Percentiles rank a stretch among this genome's conserved stretches.
These are phyloP conservation scores for Coniophora puteana DNA, from an alignment of 1,284 basidiomycete species.

Conservation along the genomic window DNA sequence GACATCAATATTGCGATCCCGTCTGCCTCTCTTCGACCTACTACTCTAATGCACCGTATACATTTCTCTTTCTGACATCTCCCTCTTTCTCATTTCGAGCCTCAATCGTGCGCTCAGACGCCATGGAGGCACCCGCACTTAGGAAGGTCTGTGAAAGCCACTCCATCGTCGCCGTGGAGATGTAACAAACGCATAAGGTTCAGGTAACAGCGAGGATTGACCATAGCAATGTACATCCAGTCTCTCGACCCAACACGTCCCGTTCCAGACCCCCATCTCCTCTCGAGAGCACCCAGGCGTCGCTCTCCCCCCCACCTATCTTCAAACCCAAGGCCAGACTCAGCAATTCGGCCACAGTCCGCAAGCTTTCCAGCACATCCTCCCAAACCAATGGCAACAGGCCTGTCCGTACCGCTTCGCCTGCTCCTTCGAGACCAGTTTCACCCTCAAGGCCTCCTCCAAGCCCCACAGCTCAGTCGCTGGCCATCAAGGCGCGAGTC, in stretches of 20 bases:
- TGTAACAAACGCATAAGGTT: constrained; percentile 5
- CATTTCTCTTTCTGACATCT: too few relatives aligned
- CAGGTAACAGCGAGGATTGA: constrained; percentile 42
- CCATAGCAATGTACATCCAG: constrained; percentile 24
- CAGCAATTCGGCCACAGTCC: constrained; percentile 44
- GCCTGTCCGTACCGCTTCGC: constrained; percentile 14
- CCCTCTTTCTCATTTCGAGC: too few relatives aligned
- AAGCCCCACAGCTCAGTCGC: constrained; percentile 5
- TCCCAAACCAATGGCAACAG: constrained; percentile 17
- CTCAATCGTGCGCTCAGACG: too few relatives aligned
- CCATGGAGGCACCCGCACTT: too few relatives aligned
- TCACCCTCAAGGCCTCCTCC: constrained; percentile 40
- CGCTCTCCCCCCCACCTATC: constrained; percentile 28
- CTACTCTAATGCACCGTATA: too few relatives aligned
- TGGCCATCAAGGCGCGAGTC: constrained; percentile 20
- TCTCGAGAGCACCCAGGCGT: constrained; percentile 37
- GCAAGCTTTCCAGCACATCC: constrained; percentile 36
- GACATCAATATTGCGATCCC: too few relatives aligned
- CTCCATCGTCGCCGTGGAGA: constrained; percentile 11
- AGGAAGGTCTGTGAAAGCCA: background rate
- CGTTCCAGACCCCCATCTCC: constrained; percentile 48
- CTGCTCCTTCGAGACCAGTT: constrained; percentile 28
- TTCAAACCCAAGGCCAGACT: constrained; percentile 59
- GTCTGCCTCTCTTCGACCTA: too few relatives aligned
- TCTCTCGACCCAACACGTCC: constrained; percentile 24